Conservation (phyloP, 2,329 filamentous ascomycete genomes). For the Colletotrichum sp. region DNA sequence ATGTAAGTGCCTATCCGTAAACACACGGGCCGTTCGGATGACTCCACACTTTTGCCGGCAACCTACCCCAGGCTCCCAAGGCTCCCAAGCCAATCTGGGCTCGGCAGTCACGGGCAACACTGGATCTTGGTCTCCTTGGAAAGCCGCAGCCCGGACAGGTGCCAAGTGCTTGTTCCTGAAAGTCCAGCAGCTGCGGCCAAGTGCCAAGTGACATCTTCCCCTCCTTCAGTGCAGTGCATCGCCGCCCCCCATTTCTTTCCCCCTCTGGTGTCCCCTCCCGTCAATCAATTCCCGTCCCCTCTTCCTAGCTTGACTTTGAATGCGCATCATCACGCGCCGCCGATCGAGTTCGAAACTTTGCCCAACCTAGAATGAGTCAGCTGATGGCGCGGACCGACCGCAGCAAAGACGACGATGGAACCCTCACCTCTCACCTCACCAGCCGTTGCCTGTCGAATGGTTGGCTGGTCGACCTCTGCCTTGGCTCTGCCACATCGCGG, state of each 20-base stretch:
- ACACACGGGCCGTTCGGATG: neutral
- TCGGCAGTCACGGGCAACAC: neutral
- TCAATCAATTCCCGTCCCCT: neutral
- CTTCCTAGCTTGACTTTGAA: neutral
- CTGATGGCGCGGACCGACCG: neutral
- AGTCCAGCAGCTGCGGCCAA: neutral
- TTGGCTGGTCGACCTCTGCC: neutral
- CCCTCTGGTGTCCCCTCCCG: neutral
- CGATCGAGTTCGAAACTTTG: constrained; percentile 4
- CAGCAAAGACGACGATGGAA: neutral
- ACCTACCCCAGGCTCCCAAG: neutral
- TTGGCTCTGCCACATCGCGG: neutral
- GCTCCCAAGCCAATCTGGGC: neutral
- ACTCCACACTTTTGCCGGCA: neutral
- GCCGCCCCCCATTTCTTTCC: neutral
- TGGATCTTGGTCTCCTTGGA: neutral
- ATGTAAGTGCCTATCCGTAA: neutral
- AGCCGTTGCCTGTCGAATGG: neutral
- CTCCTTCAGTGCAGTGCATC: neutral
- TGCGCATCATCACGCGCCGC: neutral
- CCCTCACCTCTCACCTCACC: neutral
- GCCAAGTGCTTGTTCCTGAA: neutral
- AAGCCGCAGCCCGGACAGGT: neutral
- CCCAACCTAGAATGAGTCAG: constrained; percentile 2
- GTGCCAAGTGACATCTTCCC: neutral